phyloP scores from a whole-genome alignment of 805 yeast genomes.

The Lipomyces orientalis region DNA sequence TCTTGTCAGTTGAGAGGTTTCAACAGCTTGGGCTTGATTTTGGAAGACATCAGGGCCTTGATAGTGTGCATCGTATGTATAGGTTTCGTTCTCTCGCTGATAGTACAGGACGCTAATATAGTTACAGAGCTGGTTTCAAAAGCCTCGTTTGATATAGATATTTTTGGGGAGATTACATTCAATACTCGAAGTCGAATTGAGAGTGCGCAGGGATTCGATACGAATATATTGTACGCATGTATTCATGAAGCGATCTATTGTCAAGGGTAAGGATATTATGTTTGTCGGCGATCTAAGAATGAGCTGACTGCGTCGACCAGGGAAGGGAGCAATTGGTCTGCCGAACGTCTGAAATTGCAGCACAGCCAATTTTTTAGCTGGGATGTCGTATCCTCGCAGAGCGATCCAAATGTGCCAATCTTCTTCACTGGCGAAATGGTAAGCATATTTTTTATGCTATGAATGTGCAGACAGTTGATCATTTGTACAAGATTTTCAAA shows the following conservation, averaged over 20 bases:
- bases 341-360: constrained; percentile 45
- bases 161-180: constrained; percentile 50
- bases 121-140: constrained; percentile 48
- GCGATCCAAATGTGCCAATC: constrained; percentile 39
- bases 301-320: constrained; percentile 38
- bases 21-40: constrained; percentile 59
- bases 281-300: neutral
- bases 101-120: neutral
- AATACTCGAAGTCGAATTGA: constrained; percentile 48
- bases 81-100: neutral
- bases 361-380: constrained; percentile 46
- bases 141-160: constrained; percentile 49
- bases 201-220: constrained; percentile 53
- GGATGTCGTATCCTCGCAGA: constrained; percentile 14
- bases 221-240: constrained; percentile 60
- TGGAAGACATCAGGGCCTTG: constrained; percentile 60
- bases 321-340: constrained; percentile 55
- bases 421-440: constrained; percentile 62
- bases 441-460: neutral
- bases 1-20: constrained; percentile 56
- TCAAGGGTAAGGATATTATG: constrained; percentile 45
- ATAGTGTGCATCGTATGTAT: constrained; percentile 49
- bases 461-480: neutral
- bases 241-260: constrained; percentile 65
- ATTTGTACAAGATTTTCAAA: constrained; percentile 48